Evolutionary conservation across 352 stramenopile species (phyloP), one percentile per base, ranked within the genome.

Genomic region (Globisporangium echinulatum): DNA sequence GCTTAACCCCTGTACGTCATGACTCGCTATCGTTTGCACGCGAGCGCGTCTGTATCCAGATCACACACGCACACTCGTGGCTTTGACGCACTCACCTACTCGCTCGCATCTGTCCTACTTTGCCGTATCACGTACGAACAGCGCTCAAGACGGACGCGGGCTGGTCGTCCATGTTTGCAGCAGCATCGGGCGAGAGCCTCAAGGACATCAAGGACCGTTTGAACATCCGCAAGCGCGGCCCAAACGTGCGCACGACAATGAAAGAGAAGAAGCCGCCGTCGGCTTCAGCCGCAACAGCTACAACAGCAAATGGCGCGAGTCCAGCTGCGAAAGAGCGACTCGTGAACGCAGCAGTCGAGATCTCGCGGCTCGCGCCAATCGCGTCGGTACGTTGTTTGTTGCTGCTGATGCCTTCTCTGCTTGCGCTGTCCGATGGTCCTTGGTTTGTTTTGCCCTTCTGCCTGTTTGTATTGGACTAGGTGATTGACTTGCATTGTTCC

Each of bases 151-250:
- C 73, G 44, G 82, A 92, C 54, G 79, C 82, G n/a, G 82, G 79
- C 8, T 92, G 82, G 82, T 83, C 77, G 17, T 90, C 82, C 56
- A 87, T 92, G 74, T 92, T 87, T 55, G 82, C 79, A 13, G 74
- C 79, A 0, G 66, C 71, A 5, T 77, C 77, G 3, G 79, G 80
- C 2, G 77, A 88, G 52, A 90, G 82, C 54, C 70, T 92, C 7
- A 92, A 92, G 51, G 82, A 92, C 53, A 86, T 92, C 39, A 87
- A 88, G 51, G 82, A 92, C 57, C 71, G 76, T 4, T 61, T 87
- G 10, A 88, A 88, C 60, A 86, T 90, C 61, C 73, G 76, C 54
- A 87, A 85, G 66, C 73, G 79, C 49, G 79, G 79, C 7, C 79
- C 79, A 1, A 87, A 85, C 61, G 73, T 66, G 14, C 79, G 77